phyloP scores from a whole-genome alignment of 2,329 filamentous ascomycete genomes.

The Calonectria naviculata region DNA sequence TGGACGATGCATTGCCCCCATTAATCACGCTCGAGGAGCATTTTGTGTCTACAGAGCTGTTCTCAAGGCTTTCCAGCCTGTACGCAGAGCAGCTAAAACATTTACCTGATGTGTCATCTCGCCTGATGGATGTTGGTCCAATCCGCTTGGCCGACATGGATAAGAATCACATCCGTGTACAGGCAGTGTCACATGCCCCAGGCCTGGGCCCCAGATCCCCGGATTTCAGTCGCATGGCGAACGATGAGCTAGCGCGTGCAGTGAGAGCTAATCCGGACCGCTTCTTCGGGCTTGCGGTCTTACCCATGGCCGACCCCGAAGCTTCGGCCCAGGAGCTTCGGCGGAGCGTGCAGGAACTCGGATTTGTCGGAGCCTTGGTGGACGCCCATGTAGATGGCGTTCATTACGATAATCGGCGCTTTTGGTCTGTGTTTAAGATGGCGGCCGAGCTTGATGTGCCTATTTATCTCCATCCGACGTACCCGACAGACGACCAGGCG shows the following conservation, averaged over 20 bases:
- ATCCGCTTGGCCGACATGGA: constrained; percentile 19
- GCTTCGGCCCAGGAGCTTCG: constrained; percentile 43
- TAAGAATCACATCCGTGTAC: constrained; percentile 5
- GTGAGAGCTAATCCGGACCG: constrained; percentile 18
- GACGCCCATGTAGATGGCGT: constrained; percentile 40
- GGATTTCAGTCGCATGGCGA: constrained; percentile 5
- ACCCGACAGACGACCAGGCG: constrained; percentile 42
- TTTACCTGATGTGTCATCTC: constrained; percentile 7
- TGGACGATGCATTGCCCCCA: not conserved
- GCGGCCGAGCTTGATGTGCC: constrained; percentile 58
- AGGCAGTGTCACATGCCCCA: constrained; percentile 21
- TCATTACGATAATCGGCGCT: constrained; percentile 43
- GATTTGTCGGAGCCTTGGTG: constrained; percentile 48
- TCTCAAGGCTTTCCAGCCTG: constrained; percentile 5
- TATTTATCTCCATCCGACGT: constrained; percentile 62
- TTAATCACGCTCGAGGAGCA: constrained; percentile 26
- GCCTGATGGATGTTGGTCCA: constrained; percentile 8
- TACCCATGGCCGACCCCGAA: constrained; percentile 44
- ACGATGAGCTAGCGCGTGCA: constrained; percentile 9
- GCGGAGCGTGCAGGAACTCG: constrained; percentile 42
- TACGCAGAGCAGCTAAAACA: constrained; percentile 15
- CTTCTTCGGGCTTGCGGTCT: constrained; percentile 42
- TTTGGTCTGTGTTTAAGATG: constrained; percentile 36
- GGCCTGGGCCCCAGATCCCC: constrained; percentile 5
- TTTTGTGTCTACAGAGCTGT: constrained; percentile 13